Conservation (phyloP, 1,284 basidiomycete species). For the Sphagnurus paluster region DNA sequence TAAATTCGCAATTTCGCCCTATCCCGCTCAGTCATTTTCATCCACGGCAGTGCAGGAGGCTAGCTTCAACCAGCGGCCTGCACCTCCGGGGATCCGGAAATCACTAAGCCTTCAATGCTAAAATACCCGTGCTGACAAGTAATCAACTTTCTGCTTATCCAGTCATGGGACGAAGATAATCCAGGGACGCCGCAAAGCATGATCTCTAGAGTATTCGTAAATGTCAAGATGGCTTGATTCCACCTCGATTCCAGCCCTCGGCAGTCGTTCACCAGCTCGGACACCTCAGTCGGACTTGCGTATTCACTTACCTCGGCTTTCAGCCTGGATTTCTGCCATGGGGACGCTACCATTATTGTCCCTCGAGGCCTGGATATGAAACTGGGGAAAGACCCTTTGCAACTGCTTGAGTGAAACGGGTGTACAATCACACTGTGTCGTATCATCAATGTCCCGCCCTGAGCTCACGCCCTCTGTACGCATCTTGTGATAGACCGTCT, state of each 20-base stretch:
- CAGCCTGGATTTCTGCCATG: conserved; percentile 5
- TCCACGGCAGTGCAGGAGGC: too few relatives aligned
- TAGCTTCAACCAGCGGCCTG: too few relatives aligned
- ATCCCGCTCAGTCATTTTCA: conserved; percentile 8
- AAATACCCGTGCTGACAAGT: background rate
- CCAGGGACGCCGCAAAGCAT: conserved; percentile 11
- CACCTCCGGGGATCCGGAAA: too few relatives aligned
- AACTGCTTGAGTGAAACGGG: too few relatives aligned
- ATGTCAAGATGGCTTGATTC: conserved; percentile 5
- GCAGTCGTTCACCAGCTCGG: conserved; percentile 1
- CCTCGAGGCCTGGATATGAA: too few relatives aligned
- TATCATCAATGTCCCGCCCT: too few relatives aligned
- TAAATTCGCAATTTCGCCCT: conserved; percentile 5
- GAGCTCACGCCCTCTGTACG: too few relatives aligned
- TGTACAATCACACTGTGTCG: too few relatives aligned
- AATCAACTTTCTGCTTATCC: conserved; percentile 4
- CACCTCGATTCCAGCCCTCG: background rate
- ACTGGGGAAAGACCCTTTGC: too few relatives aligned
- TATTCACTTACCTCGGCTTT: conserved; percentile 12
- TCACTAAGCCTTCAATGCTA: background rate
- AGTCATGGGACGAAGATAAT: conserved; percentile 7
- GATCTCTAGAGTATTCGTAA: conserved; percentile 3
- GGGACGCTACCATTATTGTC: background rate
- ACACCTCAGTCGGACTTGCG: too few relatives aligned
- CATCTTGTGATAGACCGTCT: too few relatives aligned